Evolutionary conservation across 83 land plant species (phyloP).

Genomic region (Thuja plicata): DNA sequence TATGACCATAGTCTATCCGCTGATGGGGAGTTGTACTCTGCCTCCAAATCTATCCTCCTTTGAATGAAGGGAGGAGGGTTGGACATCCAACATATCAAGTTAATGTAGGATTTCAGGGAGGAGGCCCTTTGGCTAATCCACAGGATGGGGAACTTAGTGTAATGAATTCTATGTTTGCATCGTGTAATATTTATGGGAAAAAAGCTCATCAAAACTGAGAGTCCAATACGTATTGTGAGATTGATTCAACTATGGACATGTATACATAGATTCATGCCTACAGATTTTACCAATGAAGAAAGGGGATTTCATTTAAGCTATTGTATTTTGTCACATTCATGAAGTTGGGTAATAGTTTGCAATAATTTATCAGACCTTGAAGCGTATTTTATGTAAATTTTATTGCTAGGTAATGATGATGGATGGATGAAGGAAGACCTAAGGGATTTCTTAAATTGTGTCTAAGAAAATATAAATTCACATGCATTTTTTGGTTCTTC

Average conservation of each 20-base stretch:
- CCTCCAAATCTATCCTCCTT: neutral
- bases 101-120: conserved; percentile 10
- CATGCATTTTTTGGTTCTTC: conserved; percentile 6
- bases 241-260: conserved; percentile 48
- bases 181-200: neutral
- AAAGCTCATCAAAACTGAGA: conserved; percentile 29
- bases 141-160: neutral
- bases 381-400: neutral
- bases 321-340: conserved; percentile 4
- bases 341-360: neutral
- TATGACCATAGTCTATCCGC: neutral
- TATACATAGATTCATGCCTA: conserved; percentile 31
- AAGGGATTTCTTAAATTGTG: neutral
- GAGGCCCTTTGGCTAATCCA: neutral
- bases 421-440: neutral
- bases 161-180: conserved; percentile 3
- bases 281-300: conserved; percentile 13
- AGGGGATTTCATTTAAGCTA: neutral
- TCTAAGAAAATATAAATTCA: neutral
- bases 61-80: conserved; percentile 16
- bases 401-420: neutral
- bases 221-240: conserved; percentile 25
- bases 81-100: conserved; percentile 13
- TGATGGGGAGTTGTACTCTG: neutral
- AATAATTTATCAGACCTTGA: neutral